A percentile compares a stretch with the other conserved stretches of the same genome.
Evolutionary conservation across 495 filamentous ascomycete species (phyloP).

Genomic region (Lentithecium fluviatile): DNA sequence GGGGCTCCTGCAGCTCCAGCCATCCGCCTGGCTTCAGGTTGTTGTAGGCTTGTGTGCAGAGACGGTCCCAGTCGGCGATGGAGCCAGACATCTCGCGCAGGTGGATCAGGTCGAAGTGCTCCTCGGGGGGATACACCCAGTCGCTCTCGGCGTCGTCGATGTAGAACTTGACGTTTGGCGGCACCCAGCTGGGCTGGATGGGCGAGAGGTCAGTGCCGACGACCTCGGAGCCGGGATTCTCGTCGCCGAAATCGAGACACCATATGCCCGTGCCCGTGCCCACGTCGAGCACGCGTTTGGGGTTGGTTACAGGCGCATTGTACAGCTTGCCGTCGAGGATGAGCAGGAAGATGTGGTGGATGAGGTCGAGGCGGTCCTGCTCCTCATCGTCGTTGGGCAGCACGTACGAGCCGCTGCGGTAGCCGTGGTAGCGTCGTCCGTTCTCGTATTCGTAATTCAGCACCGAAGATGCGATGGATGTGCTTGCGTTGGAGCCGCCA

Average conservation of each 20-base stretch:
- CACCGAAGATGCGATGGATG: slow-evolving; percentile 31
- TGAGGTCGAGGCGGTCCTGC: slow-evolving; percentile 27
- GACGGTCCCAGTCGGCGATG: slow-evolving; percentile 33
- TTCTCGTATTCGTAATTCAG: slow-evolving; percentile 33
- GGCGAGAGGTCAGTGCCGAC: slow-evolving; percentile 39
- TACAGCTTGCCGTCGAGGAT: slow-evolving; percentile 23
- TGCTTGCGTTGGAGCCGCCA: slow-evolving; percentile 13
- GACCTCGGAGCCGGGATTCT: slow-evolving; percentile 26
- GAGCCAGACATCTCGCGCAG: slow-evolving; percentile 24
- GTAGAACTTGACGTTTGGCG: slow-evolving; percentile 39
- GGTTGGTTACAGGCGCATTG: slow-evolving; percentile 26
- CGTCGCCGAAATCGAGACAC: slow-evolving; percentile 30
- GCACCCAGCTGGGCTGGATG: slow-evolving; percentile 39
- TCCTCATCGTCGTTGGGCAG: slow-evolving; percentile 28
- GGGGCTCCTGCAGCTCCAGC: slow-evolving; percentile 39
- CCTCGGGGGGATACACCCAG: slow-evolving; percentile 33
- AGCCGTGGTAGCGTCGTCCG: slow-evolving; percentile 35
- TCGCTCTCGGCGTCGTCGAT: slow-evolving; percentile 38
- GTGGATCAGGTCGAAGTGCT: slow-evolving; percentile 41
- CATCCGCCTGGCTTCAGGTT: slow-evolving; percentile 36
- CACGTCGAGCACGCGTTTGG: slow-evolving; percentile 29
- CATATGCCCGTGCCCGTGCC: slow-evolving; percentile 33
- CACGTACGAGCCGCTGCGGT: slow-evolving; percentile 27
- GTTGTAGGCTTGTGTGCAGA: slow-evolving; percentile 27
- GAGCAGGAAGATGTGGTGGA: slow-evolving; percentile 30